Conservation (phyloP, 2,329 filamentous ascomycete genomes). For the Aspergillus sp. region DNA sequence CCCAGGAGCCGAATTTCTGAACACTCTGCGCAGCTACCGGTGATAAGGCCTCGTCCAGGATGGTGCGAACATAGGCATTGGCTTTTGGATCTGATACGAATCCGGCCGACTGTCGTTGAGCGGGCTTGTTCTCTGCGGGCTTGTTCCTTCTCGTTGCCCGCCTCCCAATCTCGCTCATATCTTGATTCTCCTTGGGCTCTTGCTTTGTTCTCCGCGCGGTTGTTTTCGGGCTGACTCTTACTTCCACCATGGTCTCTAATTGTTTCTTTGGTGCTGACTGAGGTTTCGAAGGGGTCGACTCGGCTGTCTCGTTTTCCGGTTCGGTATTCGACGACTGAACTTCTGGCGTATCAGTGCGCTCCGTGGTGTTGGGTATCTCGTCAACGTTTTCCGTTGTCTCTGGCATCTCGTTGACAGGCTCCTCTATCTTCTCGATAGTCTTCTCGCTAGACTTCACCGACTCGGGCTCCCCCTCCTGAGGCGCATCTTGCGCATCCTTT, state of each 20-base stretch:
- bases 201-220: background rate
- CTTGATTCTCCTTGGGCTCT: background rate
- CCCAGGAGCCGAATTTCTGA: constrained; percentile 42
- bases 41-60: constrained; percentile 39
- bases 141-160: constrained; percentile 19
- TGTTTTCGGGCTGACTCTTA: constrained; percentile 20
- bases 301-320: constrained; percentile 2
- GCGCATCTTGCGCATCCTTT: constrained; percentile 10
- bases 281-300: background rate
- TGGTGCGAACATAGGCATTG: constrained; percentile 36
- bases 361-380: background rate
- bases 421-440: background rate
- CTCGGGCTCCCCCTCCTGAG: background rate
- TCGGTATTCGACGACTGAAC: background rate
- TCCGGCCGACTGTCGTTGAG: constrained; percentile 30
- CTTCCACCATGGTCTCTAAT: constrained; percentile 29
- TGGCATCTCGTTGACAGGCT: background rate
- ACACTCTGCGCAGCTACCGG: constrained; percentile 35
- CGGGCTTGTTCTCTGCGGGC: constrained; percentile 17
- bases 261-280: constrained; percentile 3
- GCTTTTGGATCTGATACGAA: constrained; percentile 33
- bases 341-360: background rate
- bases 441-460: background rate
- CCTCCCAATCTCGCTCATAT: constrained; percentile 4
- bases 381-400: background rate